A percentile compares a stretch with the other conserved stretches of the same genome.
Evolutionary conservation across 106 monocot genomes (phyloP).

Genomic region (Allium cepa): DNA sequence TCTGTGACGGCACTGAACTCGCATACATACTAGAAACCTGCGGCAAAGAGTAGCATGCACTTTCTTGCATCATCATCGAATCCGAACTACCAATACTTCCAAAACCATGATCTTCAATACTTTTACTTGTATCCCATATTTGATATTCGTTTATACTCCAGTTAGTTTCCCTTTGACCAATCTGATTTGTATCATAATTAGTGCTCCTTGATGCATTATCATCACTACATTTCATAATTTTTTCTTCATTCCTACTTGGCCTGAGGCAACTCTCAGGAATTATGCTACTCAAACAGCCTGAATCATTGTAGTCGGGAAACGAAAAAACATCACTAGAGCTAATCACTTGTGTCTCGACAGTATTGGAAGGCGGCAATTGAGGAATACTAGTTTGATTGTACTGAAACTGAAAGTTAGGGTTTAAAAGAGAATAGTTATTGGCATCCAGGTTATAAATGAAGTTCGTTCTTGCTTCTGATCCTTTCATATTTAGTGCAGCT

Average conservation of each 20-base stretch:
- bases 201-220: neutral
- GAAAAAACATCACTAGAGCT: slow-evolving; percentile 18
- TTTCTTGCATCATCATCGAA: neutral
- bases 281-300: slow-evolving; percentile 52
- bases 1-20: slow-evolving; percentile 13
- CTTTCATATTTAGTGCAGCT: slow-evolving; percentile 66
- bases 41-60: slow-evolving; percentile 6
- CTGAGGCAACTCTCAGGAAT: slow-evolving; percentile 42
- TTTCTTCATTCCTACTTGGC: neutral
- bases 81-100: neutral
- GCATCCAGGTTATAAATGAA: slow-evolving; percentile 36
- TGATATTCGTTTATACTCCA: too few species aligned
- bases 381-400: neutral
- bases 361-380: neutral
- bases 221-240: neutral
- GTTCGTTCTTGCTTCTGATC: slow-evolving; percentile 53
- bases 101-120: too few species aligned
- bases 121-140: too few species aligned
- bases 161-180: too few species aligned
- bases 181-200: neutral
- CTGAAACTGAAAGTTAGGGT: slow-evolving; percentile 7
- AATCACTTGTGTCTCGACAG: neutral
- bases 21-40: slow-evolving; percentile 16
- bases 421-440: slow-evolving; percentile 6
- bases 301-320: slow-evolving; percentile 23